Percentiles rank a stretch among this genome's conserved stretches.
phyloP scores from a whole-genome alignment of 1,284 basidiomycete genomes.

The Afroboletus lepidellus region DNA sequence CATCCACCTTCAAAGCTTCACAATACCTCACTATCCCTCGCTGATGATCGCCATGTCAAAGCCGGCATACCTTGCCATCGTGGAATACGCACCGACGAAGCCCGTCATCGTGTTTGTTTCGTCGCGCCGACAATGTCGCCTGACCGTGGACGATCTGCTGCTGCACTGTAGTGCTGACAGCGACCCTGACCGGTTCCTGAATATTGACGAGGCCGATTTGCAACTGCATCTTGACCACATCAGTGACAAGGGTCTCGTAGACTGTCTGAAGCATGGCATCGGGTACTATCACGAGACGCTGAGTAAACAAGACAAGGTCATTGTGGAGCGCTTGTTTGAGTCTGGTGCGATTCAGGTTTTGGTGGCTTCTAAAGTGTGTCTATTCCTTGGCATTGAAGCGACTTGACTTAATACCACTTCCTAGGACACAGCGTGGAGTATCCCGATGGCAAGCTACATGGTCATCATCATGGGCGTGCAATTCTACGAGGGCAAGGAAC shows the following conservation, averaged over 20 bases:
- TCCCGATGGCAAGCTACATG: slow-evolving; percentile 93
- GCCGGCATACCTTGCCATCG: slow-evolving; percentile 91
- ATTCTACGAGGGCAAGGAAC: slow-evolving; percentile 92
- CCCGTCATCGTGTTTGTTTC: slow-evolving; percentile 94
- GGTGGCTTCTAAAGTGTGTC: slow-evolving; percentile 84
- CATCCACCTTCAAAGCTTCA: slow-evolving; percentile 95
- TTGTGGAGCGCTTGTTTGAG: slow-evolving; percentile 92
- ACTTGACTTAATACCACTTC: background rate
- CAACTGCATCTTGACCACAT: slow-evolving; percentile 77
- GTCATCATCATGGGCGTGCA: slow-evolving; percentile 99
- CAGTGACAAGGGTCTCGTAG: background rate
- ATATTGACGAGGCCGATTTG: slow-evolving; percentile 82
- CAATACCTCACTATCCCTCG: slow-evolving; percentile 95
- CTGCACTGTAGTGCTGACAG: slow-evolving; percentile 90
- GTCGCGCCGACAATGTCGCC: slow-evolving; percentile 88
- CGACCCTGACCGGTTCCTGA: slow-evolving; percentile 84
- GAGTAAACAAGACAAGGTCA: slow-evolving; percentile 87
- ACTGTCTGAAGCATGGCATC: slow-evolving; percentile 55
- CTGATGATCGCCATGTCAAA: slow-evolving; percentile 99
- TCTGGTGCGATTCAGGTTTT: slow-evolving; percentile 94
- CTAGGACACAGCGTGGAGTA: slow-evolving; percentile 94
- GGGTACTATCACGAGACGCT: slow-evolving; percentile 97
- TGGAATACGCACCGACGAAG: slow-evolving; percentile 84
- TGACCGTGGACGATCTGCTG: slow-evolving; percentile 91
- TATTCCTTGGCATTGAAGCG: background rate